A percentile compares a stretch with the other conserved stretches of the same genome.
These are phyloP conservation scores for Candida ficus DNA, from an alignment of 805 yeast genomes.

Conservation along the genomic window DNA sequence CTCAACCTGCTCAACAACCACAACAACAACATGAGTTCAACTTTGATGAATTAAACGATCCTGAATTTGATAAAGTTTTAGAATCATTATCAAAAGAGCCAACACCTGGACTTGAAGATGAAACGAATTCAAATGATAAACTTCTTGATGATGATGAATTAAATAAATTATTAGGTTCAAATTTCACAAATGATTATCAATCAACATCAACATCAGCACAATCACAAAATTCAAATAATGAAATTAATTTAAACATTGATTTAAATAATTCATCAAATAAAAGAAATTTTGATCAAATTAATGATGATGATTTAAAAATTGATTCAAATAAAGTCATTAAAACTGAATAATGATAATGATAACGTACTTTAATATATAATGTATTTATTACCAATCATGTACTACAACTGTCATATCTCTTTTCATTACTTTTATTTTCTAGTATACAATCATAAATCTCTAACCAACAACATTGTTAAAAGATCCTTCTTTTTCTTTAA, in stretches of 20 bases:
- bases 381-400: neutral
- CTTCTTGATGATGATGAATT: slow-evolving; percentile 23
- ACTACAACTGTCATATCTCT: slow-evolving; percentile 27
- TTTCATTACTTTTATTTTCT: neutral
- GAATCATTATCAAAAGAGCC: slow-evolving; percentile 23
- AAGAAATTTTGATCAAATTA: slow-evolving; percentile 11
- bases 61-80: slow-evolving; percentile 24
- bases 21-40: neutral
- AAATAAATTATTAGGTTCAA: slow-evolving; percentile 20
- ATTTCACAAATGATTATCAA: slow-evolving; percentile 13
- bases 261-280: slow-evolving; percentile 1
- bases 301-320: neutral
- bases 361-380: neutral
- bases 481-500: slow-evolving; percentile 81
- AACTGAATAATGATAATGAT: slow-evolving; percentile 1
- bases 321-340: slow-evolving; percentile 4
- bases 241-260: no score
- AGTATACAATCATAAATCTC: slow-evolving; percentile 1
- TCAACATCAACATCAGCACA: no score
- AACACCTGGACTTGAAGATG: slow-evolving; percentile 23
- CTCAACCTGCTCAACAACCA: neutral
- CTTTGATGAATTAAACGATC: slow-evolving; percentile 18
- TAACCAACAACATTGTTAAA: slow-evolving; percentile 65
- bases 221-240: neutral
- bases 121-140: slow-evolving; percentile 2